Percentiles rank a stretch among this genome's conserved stretches.
phyloP scores from a whole-genome alignment of 768 basidiomycete species.

The Leccinum subgranulosum region DNA sequence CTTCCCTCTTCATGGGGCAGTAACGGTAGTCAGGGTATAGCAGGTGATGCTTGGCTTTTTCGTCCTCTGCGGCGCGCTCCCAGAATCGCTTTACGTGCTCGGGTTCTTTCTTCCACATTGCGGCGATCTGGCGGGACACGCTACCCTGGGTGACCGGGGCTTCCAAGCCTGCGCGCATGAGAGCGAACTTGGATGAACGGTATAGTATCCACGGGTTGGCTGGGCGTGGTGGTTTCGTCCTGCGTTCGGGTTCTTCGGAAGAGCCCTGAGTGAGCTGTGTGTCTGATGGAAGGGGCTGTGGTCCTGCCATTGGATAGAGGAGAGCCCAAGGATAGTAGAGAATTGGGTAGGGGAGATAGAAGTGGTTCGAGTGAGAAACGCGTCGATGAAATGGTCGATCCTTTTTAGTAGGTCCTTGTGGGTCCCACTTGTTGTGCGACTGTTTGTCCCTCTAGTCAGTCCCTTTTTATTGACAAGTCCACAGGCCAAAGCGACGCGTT shows the following conservation, averaged over 20 bases:
- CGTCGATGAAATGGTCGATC: slow-evolving; percentile 24
- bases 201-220: slow-evolving; percentile 85
- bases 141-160: slow-evolving; percentile 50
- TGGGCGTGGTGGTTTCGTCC: slow-evolving; percentile 54
- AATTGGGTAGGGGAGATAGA: slow-evolving; percentile 14
- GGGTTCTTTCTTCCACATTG: slow-evolving; percentile 60
- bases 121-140: slow-evolving; percentile 60
- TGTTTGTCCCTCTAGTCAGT: slow-evolving; percentile 20
- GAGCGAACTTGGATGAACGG: slow-evolving; percentile 53
- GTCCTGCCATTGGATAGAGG: slow-evolving; percentile 20
- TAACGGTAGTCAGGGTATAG: slow-evolving; percentile 59
- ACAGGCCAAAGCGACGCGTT: slow-evolving; percentile 6
- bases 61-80: slow-evolving; percentile 51
- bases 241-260: slow-evolving; percentile 9
- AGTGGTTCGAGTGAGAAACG: slow-evolving; percentile 21
- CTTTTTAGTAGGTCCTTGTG: slow-evolving; percentile 35
- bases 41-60: slow-evolving; percentile 48
- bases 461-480: slow-evolving; percentile 11
- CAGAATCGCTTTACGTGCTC: slow-evolving; percentile 46
- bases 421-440: slow-evolving; percentile 33
- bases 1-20: slow-evolving; percentile 52
- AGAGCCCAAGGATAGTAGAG: slow-evolving; percentile 3
- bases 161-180: slow-evolving; percentile 24
- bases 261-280: background rate
- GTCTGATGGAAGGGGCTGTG: background rate